phyloP scores from a whole-genome alignment of 1,284 basidiomycete species.

The Sphagnurus paluster region DNA sequence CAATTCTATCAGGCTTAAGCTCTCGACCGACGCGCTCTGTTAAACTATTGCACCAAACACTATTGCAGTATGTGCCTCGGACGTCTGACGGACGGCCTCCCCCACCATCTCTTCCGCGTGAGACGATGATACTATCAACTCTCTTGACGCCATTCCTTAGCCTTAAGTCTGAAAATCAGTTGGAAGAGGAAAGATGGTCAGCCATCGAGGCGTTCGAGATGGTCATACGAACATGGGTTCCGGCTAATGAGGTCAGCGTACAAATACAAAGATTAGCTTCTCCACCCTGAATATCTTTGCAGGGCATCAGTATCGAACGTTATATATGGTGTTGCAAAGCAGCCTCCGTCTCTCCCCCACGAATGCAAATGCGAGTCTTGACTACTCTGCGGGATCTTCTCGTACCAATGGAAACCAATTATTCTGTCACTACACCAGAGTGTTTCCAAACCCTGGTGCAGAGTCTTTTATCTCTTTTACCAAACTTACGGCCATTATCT shows the following conservation, averaged over 20 bases:
- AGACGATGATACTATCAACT: constrained; percentile 56
- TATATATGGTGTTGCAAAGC: constrained; percentile 70
- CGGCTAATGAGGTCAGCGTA: constrained; percentile 47
- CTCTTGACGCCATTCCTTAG: constrained; percentile 57
- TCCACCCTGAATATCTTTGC: neutral
- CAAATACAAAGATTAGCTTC: neutral
- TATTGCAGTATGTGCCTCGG: constrained; percentile 44
- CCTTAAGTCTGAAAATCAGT: constrained; percentile 29
- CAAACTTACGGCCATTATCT: constrained; percentile 27
- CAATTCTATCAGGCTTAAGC: constrained; percentile 33
- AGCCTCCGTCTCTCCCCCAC: constrained; percentile 38
- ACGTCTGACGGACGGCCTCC: constrained; percentile 28
- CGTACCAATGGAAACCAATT: constrained; percentile 44
- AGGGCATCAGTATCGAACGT: constrained; percentile 54
- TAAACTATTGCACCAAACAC: constrained; percentile 38
- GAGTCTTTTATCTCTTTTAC: constrained; percentile 51
- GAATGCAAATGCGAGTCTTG: constrained; percentile 48
- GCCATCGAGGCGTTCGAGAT: constrained; percentile 64
- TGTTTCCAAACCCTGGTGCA: constrained; percentile 55
- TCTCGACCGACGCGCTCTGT: constrained; percentile 33
- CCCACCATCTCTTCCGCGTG: constrained; percentile 46
- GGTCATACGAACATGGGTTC: constrained; percentile 54
- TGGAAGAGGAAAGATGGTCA: constrained; percentile 53
- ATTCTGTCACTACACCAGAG: constrained; percentile 42
- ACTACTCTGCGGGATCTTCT: constrained; percentile 49